Conservation (phyloP, 2,329 filamentous ascomycete genomes). For the Aspergillus sp. region DNA sequence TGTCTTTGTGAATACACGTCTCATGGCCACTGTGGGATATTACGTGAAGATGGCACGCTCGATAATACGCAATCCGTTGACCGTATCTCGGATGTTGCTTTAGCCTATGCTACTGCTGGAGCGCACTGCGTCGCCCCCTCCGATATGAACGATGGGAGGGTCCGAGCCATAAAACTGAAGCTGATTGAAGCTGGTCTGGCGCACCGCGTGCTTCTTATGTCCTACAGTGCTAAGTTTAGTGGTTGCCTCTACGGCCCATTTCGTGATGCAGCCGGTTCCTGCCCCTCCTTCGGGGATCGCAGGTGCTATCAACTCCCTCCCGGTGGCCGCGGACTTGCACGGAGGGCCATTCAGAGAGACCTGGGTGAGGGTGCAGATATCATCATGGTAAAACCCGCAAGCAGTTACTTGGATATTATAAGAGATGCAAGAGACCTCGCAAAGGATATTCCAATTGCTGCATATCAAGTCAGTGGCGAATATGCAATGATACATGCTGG, state of each 20-base stretch:
- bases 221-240: slow-evolving; percentile 96
- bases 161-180: slow-evolving; percentile 96
- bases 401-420: slow-evolving; percentile 95
- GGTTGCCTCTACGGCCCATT: slow-evolving; percentile 97
- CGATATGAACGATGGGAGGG: slow-evolving; percentile 98
- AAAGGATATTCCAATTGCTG: slow-evolving; percentile 85
- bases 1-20: slow-evolving; percentile 99
- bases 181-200: slow-evolving; percentile 92
- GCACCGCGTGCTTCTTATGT: slow-evolving; percentile 91
- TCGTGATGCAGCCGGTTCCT: slow-evolving; percentile 89
- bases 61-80: slow-evolving; percentile 95
- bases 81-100: slow-evolving; percentile 93
- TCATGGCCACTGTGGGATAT: slow-evolving; percentile 94
- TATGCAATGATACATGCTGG: slow-evolving; percentile 97
- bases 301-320: slow-evolving; percentile 96
- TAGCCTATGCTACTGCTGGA: slow-evolving; percentile 92
- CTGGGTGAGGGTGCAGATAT: slow-evolving; percentile 93
- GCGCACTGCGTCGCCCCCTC: slow-evolving; percentile 96
- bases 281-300: slow-evolving; percentile 88
- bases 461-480: slow-evolving; percentile 96
- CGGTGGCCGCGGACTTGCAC: slow-evolving; percentile 84
- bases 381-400: slow-evolving; percentile 98
- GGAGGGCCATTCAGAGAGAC: slow-evolving; percentile 85
- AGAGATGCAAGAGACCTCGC: slow-evolving; percentile 94
- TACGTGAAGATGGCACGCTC: slow-evolving; percentile 85